Base-by-base conservation (phyloP, 106 monocot species). In the Xerophyta viscosa region DNA sequence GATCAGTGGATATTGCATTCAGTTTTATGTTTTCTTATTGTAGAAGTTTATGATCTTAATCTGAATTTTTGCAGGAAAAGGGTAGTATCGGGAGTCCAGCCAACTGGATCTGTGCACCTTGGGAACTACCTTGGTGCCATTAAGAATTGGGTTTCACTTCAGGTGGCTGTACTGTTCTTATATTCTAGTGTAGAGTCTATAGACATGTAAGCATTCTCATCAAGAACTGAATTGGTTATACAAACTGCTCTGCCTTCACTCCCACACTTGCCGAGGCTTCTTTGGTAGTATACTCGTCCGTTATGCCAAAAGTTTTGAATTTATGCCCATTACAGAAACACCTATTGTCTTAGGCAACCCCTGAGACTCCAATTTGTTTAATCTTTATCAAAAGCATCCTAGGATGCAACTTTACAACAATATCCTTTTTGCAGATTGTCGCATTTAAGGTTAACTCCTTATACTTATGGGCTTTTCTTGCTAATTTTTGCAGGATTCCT, bases 101-200 rank as follows among this genome's bases (percentile, higher is more conserved):
- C 94, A n/a, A 96, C 88, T 21, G 94, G 94, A 62, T 65, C 81
- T 19, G 71, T 96, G n/a, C 94, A 96, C 57, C 84, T 96, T 33
- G 94, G 94, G 37, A 89, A 96, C 71, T 96, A 96, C 55, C 78
- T 96, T 26, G 94, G 94, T 41, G 84, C 94, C 29, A 89, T 96
- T 41, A 96, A 79, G 48, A 89, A 96, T 50, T 96, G 94, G 88
- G 55, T 82, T 53, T 62, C 78, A 13, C 88, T 96, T 66, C 94
- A 94, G 88, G 94, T 88, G 57, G 52, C 50, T 69, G 7, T 24
- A 24, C 22, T 54, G 4, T 13, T 31, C 22, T 10, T 7, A 18
- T 23, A 3, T 24, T 22, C 2, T 51, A 49, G 42, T n/a, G 19
- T 18, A 51, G 6, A 24, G 43, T 14, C 15, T 17, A 44, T 8